Percentiles rank a stretch among this genome's conserved stretches.
Evolutionary conservation across 202 grass and related monocot species (phyloP).

Genomic region (Eragrostis tef): DNA sequence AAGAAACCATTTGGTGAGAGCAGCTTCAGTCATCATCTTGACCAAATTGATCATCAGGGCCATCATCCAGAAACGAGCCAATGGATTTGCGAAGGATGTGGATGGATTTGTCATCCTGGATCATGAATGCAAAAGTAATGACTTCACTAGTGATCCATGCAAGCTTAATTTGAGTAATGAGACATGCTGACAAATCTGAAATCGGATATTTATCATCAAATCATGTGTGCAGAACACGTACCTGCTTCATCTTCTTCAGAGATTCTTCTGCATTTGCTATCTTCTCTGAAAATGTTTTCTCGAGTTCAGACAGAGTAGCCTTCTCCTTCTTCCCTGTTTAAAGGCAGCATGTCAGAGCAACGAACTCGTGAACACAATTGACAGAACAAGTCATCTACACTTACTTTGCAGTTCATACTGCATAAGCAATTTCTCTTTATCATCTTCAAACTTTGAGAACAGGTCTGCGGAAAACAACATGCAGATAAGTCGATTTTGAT

Average conservation of each 20-base stretch:
- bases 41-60: conserved; percentile 77
- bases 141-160: background rate
- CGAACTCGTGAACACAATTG: background rate
- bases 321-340: conserved; percentile 89
- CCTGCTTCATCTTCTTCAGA: conserved; percentile 87
- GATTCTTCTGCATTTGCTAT: conserved; percentile 76
- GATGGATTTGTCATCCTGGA: conserved; percentile 89
- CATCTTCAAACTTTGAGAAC: conserved; percentile 86
- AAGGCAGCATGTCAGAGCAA: conserved; percentile 31
- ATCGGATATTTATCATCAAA: background rate
- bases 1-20: conserved; percentile 23
- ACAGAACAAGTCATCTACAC: conserved; percentile 14
- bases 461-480: conserved; percentile 55
- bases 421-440: conserved; percentile 76
- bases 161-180: background rate
- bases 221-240: conserved; percentile 27
- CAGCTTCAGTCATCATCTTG: conserved; percentile 58
- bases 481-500: conserved; percentile 19
- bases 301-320: conserved; percentile 67
- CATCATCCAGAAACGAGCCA: conserved; percentile 69
- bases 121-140: conserved; percentile 14
- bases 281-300: conserved; percentile 73
- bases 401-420: conserved; percentile 86
- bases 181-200: background rate
- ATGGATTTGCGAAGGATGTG: conserved; percentile 86